These are phyloP conservation scores for Umbelopsis sp. DNA, from an alignment of 371 early-diverging fungal species.

Conservation along the genomic window DNA sequence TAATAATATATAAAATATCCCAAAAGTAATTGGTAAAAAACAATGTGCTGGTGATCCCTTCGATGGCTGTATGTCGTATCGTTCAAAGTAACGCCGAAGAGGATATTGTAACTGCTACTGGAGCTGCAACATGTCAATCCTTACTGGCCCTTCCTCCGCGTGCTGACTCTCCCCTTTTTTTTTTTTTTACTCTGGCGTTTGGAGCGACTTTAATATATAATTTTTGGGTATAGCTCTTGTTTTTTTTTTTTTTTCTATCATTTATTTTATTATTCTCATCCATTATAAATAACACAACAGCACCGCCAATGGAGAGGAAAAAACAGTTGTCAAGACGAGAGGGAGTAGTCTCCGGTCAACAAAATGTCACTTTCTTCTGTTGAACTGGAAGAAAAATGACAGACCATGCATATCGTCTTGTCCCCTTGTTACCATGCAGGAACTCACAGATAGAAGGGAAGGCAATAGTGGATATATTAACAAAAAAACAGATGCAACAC, in stretches of 20 bases:
- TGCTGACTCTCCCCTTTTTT: neutral
- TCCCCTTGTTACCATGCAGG: neutral
- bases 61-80: neutral
- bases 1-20: neutral
- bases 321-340: neutral
- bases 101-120: constrained; percentile 1
- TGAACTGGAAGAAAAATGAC: neutral
- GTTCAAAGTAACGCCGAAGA: constrained; percentile 12
- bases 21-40: neutral
- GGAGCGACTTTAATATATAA: no score
- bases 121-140: constrained; percentile 17
- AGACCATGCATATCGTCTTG: neutral
- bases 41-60: constrained; percentile 10
- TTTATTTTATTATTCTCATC: neutral
- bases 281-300: constrained; percentile 5
- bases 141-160: constrained; percentile 15
- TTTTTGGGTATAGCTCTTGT: neutral
- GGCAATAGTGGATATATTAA: neutral
- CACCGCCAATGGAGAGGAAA: neutral
- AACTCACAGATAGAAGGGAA: neutral
- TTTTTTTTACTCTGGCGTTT: neutral
- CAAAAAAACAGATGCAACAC: neutral
- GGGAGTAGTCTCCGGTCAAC: no score
- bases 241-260: neutral
- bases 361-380: neutral